These are phyloP conservation scores for Artemisia argyi DNA, from an alignment of 129 eudicot genomes.

Conservation along the genomic window DNA sequence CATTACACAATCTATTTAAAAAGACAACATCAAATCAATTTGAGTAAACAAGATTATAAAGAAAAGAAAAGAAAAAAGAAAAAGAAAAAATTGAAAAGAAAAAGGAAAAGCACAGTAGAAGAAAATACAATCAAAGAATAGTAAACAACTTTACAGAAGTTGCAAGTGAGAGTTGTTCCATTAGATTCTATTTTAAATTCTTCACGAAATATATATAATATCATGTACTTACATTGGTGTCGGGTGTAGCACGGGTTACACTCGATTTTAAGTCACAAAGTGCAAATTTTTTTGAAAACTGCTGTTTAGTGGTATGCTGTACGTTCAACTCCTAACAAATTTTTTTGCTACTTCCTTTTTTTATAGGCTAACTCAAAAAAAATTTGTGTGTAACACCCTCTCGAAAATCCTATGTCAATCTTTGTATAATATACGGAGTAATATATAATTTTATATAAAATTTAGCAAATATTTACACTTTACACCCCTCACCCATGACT, in stretches of 20 bases:
- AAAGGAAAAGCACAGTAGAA: slow-evolving; percentile 26
- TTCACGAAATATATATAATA: background rate
- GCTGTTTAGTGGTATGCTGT: too few species aligned
- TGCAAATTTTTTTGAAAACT: too few species aligned
- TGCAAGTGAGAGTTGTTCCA: slow-evolving; percentile 41
- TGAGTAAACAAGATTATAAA: slow-evolving; percentile 9
- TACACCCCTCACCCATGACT: slow-evolving; percentile 48
- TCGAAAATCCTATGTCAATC: too few species aligned
- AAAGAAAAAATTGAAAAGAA: slow-evolving; percentile 14
- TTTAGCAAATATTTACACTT: slow-evolving; percentile 15
- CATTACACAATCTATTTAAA: background rate
- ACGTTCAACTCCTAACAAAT: too few species aligned
- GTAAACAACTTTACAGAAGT: slow-evolving; percentile 45
- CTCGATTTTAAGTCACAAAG: too few species aligned
- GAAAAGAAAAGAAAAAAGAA: slow-evolving; percentile 15
- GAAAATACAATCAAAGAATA: slow-evolving; percentile 19
- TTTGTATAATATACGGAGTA: too few species aligned
- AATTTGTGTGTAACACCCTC: too few species aligned
- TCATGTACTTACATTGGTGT: too few species aligned
- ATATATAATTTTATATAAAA: too few species aligned
- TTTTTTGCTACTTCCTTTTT: too few species aligned
- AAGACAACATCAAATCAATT: background rate
- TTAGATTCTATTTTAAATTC: slow-evolving; percentile 22
- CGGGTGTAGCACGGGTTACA: too few species aligned
- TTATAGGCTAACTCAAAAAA: too few species aligned